phyloP scores from a whole-genome alignment of 1,284 basidiomycete species.

The Blastosporella zonata region DNA sequence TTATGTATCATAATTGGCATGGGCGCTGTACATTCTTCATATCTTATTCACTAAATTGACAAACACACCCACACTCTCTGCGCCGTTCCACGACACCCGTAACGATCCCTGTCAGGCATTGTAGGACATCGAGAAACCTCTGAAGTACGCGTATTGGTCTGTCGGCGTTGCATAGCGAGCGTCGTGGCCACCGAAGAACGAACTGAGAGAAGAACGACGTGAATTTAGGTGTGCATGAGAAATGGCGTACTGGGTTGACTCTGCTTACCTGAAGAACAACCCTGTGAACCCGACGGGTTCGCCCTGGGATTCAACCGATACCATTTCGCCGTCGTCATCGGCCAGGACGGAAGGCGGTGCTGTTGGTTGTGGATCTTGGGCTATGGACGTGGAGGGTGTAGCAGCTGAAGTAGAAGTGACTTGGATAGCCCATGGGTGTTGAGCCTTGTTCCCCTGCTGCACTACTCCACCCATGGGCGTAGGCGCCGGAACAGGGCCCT shows the following conservation, averaged over 20 bases:
- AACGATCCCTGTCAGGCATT: slow-evolving; percentile 18
- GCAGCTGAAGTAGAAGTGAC: not conserved
- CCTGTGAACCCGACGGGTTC: slow-evolving; percentile 54
- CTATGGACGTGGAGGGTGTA: not conserved
- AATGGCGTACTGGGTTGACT: not conserved
- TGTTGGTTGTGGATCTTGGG: not conserved
- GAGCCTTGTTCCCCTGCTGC: slow-evolving; percentile 4
- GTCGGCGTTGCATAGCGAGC: slow-evolving; percentile 60
- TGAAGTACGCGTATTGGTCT: slow-evolving; percentile 75
- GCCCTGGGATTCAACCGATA: not conserved
- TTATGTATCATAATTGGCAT: not conserved
- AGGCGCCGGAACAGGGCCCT: not conserved
- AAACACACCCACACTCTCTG: not conserved
- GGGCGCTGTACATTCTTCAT: not conserved
- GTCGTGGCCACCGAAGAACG: slow-evolving; percentile 78
- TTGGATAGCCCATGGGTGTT: slow-evolving; percentile 16
- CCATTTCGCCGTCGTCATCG: slow-evolving; percentile 1
- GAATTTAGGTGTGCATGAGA: not conserved
- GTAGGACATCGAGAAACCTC: slow-evolving; percentile 50
- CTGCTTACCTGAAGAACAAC: slow-evolving; percentile 67
- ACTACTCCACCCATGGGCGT: not conserved
- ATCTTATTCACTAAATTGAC: not conserved
- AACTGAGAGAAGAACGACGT: slow-evolving; percentile 37
- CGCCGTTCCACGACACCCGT: no score
- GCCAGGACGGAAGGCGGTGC: not conserved